Percentiles rank a stretch among this genome's conserved stretches.
These are phyloP conservation scores for Russula foetens DNA, from an alignment of 768 basidiomycete species.

Conservation along the genomic window DNA sequence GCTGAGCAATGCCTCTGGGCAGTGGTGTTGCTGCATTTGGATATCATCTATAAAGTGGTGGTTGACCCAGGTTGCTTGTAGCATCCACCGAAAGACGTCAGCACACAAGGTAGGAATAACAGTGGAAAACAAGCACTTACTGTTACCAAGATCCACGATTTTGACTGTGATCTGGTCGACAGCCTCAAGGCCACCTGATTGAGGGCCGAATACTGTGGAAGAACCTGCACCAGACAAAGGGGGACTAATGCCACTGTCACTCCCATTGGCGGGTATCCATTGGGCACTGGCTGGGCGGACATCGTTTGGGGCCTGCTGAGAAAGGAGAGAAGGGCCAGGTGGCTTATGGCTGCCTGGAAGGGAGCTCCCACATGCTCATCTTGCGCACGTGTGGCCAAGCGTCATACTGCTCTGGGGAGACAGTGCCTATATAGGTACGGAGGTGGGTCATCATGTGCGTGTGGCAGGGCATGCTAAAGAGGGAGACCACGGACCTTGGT, in stretches of 20 bases:
- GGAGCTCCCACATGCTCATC: constrained; percentile 52
- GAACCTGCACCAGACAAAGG: constrained; percentile 19
- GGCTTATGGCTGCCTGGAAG: constrained; percentile 30
- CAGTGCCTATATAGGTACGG: constrained; percentile 61
- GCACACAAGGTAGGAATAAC: constrained; percentile 3
- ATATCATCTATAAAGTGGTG: constrained; percentile 99
- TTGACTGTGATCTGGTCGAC: constrained; percentile 85
- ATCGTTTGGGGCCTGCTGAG: constrained; percentile 51
- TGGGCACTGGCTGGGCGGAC: constrained; percentile 13
- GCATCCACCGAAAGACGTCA: background rate
- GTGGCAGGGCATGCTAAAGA: constrained; percentile 57
- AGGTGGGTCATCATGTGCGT: constrained; percentile 61
- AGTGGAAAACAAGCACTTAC: constrained; percentile 34
- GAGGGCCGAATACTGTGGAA: constrained; percentile 26
- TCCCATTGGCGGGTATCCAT: constrained; percentile 22
- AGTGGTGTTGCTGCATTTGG: constrained; percentile 93
- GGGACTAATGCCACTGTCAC: constrained; percentile 20
- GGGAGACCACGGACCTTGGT: constrained; percentile 35
- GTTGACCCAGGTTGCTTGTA: constrained; percentile 74
- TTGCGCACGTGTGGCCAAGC: constrained; percentile 73
- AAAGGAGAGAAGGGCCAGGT: constrained; percentile 62
- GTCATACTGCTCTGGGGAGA: constrained; percentile 85
- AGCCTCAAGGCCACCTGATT: constrained; percentile 26
- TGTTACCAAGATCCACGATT: constrained; percentile 97
- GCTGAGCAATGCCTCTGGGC: constrained; percentile 95